Base-by-base conservation (phyloP, 345 rosid species). In the Citrus maxima region DNA sequence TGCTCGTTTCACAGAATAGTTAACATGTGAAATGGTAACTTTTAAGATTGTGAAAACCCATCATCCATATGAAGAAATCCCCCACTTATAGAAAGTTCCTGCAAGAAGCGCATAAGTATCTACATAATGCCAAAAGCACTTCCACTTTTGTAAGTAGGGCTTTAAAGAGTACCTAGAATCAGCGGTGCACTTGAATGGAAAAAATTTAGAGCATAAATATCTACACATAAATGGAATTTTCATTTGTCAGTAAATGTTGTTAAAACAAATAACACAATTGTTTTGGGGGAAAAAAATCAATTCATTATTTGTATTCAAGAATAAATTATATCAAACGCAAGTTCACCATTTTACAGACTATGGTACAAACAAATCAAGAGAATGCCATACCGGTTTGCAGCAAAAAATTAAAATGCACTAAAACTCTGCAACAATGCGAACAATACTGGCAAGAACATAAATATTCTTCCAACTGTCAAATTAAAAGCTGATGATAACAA, bases 401-500 rank as follows among this genome's bases (percentile, higher is more conserved):
- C 58, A 68, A 63, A 21, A 61, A 70, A 71, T 84, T 85, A 87
- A 70, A 72, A 68, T 34, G 65, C 51, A 66, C 71, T 46, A 34
- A 82, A 82, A 74, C 40, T 83, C 73, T 82, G 79, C 79, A 90
- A 73, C 79, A 89, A 13, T 14, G 78, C 85, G 28, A 82, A 72
- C 19, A 88, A 59, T 68, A 83, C 62, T 0, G 64, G 84, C 82
- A 87, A 83, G 78, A 84, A 40, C 38, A 85, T 82, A 46, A 82
- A 40, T 70, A 77, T 21, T 71, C 77, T 78, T 18, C 82, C 80
- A 2, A 24, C 58, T 14, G 37, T 35, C 81, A 84, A 61, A 51
- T 69, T 73, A 55, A 90, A 78, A 78, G 84, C 88, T 1, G 88
- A 46, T 13, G 51, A 80, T 56, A 85, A 86, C 67, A 95, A 42